Base-by-base conservation (phyloP, 2,329 filamentous ascomycete genomes). In the Diaporthe citri region DNA sequence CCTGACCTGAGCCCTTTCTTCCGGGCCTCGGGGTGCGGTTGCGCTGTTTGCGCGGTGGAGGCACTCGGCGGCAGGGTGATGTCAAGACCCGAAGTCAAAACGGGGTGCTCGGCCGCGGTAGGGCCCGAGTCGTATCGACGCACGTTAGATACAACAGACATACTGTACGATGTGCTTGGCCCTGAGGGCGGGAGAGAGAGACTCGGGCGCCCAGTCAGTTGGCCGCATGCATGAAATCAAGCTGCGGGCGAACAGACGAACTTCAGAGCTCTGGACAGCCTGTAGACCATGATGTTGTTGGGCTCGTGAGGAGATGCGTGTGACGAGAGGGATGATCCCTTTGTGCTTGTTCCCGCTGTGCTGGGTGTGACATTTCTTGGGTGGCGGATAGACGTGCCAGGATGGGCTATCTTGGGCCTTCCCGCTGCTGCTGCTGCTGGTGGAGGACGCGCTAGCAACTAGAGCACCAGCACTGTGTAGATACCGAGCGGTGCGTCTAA, bases 261-360 rank as follows among this genome's bases (percentile, higher is more conserved):
- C 62, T 52, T 25, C 46, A 20, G 31, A 13, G 31, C 46, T 55
- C 46, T 55, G 48, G 43, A 48, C 20, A 22, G 20, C 20, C 8
- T 57, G 31, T 39, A 10, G 28, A 2, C 41, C 2, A 9, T 13
- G n/a, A 34, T 48, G 28, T 41, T 48, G 60, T 48, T 9, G 43
- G n/a, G 60, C 20, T 51, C 25, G 43, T n/a, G 22, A 25, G 15
- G 15, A 12, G 46, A 28, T 7, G 64, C 48, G 22, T 22, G 64
- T 31, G 48, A 69, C 25, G 64, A 55, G 64, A 69, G 48, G 64
- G 48, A 69, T 69, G 64, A 69, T 69, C 64, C 64, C 64, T 69
- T 31, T 31, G 64, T 69, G 48, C 36, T 12, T 5, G 48, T 52
- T 55, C 64, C 64, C 64, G 64, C 64, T 13, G 34, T 28, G 46